phyloP scores from a whole-genome alignment of 2,329 filamentous ascomycete genomes.

The Colletotrichum simmondsii region DNA sequence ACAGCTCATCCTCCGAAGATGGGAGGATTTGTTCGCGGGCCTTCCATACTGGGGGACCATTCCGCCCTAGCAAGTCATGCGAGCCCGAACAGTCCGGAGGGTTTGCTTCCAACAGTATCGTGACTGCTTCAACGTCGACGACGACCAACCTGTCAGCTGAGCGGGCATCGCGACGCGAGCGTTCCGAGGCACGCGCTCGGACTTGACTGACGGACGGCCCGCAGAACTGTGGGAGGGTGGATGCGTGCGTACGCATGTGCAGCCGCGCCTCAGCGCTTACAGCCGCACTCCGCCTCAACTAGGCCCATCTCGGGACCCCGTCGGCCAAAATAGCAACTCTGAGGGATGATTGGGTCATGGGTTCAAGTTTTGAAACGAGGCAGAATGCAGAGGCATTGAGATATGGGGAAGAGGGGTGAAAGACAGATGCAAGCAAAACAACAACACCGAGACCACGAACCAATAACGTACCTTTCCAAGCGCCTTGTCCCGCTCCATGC shows the following conservation, averaged over 20 bases:
- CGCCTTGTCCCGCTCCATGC: slow-evolving; percentile 86
- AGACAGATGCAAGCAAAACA: slow-evolving; percentile 33
- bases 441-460: slow-evolving; percentile 34
- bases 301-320: slow-evolving; percentile 20
- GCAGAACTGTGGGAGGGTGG: slow-evolving; percentile 4
- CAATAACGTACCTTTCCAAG: slow-evolving; percentile 76
- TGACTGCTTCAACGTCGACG: neutral
- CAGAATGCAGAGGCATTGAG: slow-evolving; percentile 16
- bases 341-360: slow-evolving; percentile 1
- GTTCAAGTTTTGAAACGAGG: slow-evolving; percentile 10
- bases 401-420: slow-evolving; percentile 19
- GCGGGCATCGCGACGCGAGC: neutral
- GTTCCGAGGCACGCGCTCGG: slow-evolving; percentile 9
- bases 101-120: neutral
- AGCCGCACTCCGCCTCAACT: slow-evolving; percentile 32
- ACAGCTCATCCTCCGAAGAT: slow-evolving; percentile 22
- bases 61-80: slow-evolving; percentile 19
- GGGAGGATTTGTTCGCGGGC: neutral
- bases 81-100: slow-evolving; percentile 25
- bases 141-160: neutral
- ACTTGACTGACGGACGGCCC: neutral
- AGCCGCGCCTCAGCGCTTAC: slow-evolving; percentile 47
- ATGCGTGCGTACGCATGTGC: slow-evolving; percentile 23
- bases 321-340: slow-evolving; percentile 27
- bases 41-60: neutral